Conservation (phyloP, 495 filamentous ascomycete genomes). For the Oidiodendron maius region DNA sequence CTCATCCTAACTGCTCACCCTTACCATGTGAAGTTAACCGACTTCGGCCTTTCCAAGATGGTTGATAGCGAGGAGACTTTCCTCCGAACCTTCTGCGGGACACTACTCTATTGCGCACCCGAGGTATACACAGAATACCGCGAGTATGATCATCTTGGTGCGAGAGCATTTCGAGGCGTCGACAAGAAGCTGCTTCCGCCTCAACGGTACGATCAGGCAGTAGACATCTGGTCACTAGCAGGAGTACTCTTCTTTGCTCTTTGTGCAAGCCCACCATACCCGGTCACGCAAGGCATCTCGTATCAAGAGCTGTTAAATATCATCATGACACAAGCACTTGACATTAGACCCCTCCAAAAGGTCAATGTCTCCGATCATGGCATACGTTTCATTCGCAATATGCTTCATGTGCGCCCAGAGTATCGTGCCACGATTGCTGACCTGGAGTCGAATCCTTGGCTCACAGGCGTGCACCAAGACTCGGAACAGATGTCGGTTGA, state of each 20-base stretch:
- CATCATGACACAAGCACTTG: constrained; percentile 69
- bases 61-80: constrained; percentile 83
- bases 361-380: constrained; percentile 54
- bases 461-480: constrained; percentile 11
- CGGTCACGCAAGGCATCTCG: constrained; percentile 49
- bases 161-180: constrained; percentile 33
- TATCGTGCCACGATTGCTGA: constrained; percentile 60
- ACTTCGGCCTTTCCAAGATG: constrained; percentile 94
- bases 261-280: constrained; percentile 69
- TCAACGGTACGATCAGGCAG: constrained; percentile 74
- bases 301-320: constrained; percentile 65
- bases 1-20: constrained; percentile 68
- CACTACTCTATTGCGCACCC: constrained; percentile 89
- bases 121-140: constrained; percentile 87
- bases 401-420: constrained; percentile 69
- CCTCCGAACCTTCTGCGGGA: constrained; percentile 93
- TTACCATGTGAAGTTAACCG: constrained; percentile 81
- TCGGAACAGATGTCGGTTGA: constrained; percentile 10
- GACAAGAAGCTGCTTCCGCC: constrained; percentile 26
- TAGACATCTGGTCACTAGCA: constrained; percentile 92
- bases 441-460: constrained; percentile 21
- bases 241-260: constrained; percentile 83
- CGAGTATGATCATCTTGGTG: constrained; percentile 44
- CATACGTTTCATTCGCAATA: constrained; percentile 66
- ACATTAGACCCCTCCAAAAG: constrained; percentile 50